Base-by-base conservation (phyloP, 768 basidiomycete species). In the Boletus coccyginus region DNA sequence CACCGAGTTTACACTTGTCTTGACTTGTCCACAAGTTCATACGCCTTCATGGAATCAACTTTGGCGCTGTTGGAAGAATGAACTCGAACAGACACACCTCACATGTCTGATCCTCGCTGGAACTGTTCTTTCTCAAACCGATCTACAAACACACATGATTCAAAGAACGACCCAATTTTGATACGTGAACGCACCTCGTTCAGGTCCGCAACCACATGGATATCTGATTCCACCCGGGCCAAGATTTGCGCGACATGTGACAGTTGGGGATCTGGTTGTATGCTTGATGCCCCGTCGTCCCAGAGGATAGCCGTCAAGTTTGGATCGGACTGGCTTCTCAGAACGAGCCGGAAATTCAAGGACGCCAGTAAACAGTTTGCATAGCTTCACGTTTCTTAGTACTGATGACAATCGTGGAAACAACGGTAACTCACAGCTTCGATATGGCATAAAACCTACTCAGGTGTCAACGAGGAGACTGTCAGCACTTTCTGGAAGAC, bases 291-390 rank as follows among this genome's bases (percentile, higher is more conserved):
- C 39, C 6, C 1, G 11, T 50, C 33, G 8, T 53, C 35, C 61
- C 62, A 59, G 33, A 59, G 48, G 14, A 53, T 53, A 10, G 33
- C 21, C 12, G 46, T 46, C 36, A 38, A 7, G 12, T 16, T 52
- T 2, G 38, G 55, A 24, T 68, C 27, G 1, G 54, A 31, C 8
- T 24, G 42, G 12, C 5, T 46, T 31, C 60, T 51, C 29, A 66
- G 45, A 16, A 59, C 40, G 13, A 54, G 38, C 2, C 56, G 57
- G 14, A 58, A 56, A 32, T 66, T 67, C 46, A 67, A 8, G 5
- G 57, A 52, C 9, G 63, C 60, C 7, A 67, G 45, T 19, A 65
- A 7, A 32, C 56, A 56, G 33, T 59, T 66, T 41, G 62, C 55
- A 44, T 67, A 65, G 3, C 63, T 66, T 8, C 8, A 13, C 1